Evolutionary conservation across 1,139 yeast species (phyloP).

Genomic region (Kazachstania sp.): DNA sequence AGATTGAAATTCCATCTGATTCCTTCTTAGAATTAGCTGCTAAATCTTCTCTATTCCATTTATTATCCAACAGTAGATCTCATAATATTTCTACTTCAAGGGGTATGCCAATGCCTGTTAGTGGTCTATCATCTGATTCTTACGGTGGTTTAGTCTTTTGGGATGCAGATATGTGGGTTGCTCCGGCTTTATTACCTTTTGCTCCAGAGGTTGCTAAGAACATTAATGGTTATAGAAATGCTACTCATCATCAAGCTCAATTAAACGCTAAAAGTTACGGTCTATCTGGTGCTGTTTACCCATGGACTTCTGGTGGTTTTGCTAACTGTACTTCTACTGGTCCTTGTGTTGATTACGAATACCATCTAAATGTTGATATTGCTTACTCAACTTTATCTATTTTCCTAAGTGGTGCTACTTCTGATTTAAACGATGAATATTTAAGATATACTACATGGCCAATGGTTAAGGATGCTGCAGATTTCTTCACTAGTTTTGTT

Average conservation of each 20-base stretch:
- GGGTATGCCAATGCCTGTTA: conserved; percentile 49
- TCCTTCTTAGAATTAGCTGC: conserved; percentile 49
- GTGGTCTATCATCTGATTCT: conserved; percentile 72
- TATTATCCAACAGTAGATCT: conserved; percentile 55
- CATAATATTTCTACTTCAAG: conserved; percentile 36
- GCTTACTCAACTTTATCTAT: conserved; percentile 62
- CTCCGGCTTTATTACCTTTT: conserved; percentile 61
- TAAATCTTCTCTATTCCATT: conserved; percentile 62
- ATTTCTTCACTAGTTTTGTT: conserved; percentile 52
- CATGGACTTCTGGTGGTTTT: conserved; percentile 68
- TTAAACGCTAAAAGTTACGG: conserved; percentile 42
- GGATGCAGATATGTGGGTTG: conserved; percentile 83
- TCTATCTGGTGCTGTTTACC: conserved; percentile 56
- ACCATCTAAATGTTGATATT: conserved; percentile 68
- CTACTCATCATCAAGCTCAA: conserved; percentile 54
- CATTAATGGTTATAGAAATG: conserved; percentile 50
- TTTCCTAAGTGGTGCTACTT: conserved; percentile 46
- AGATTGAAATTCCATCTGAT: conserved; percentile 40
- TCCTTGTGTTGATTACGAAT: conserved; percentile 68
- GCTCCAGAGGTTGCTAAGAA: conserved; percentile 57
- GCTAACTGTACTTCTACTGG: conserved; percentile 73
- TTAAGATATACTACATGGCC: conserved; percentile 55
- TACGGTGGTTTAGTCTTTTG: conserved; percentile 86
- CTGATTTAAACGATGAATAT: conserved; percentile 46
- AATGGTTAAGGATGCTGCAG: conserved; percentile 59